Evolutionary conservation across 2,329 filamentous ascomycete species (phyloP), one percentile per base, ranked within the genome.

Genomic region (Thielaviopsis punctulata): DNA sequence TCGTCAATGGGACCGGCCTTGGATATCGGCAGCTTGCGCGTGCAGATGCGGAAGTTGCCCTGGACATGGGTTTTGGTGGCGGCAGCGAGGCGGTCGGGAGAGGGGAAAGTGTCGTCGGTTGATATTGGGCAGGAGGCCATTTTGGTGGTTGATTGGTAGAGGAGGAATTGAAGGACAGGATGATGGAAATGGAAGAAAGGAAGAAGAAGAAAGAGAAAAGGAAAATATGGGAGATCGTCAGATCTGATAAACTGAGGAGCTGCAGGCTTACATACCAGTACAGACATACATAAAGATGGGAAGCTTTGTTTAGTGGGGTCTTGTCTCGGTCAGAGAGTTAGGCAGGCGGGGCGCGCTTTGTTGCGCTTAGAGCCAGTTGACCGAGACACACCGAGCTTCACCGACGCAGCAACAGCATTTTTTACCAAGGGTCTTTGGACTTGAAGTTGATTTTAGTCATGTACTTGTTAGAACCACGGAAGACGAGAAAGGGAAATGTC

Each of bases 331-430:
- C n/a, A n/a, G n/a, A n/a, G 30, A 36, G 30, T 36, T 36, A 4
- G 13, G 30, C n/a, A n/a, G n/a, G n/a, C n/a, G n/a, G n/a, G n/a
- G n/a, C n/a, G n/a, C n/a, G n/a, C n/a, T n/a, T 98, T 95, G 66
- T 86, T 98, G 82, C 76, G 92, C 54, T 72, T 98, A 39, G 92
- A 98, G n/a, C n/a, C n/a, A n/a, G n/a, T n/a, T n/a, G n/a, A n/a
- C n/a, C n/a, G n/a, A n/a, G n/a, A n/a, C n/a, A n/a, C n/a, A n/a
- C n/a, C n/a, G n/a, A n/a, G n/a, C n/a, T n/a, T n/a, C n/a, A n/a
- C n/a, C n/a, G n/a, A n/a, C n/a, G n/a, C n/a, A n/a, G n/a, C n/a
- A n/a, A n/a, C n/a, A n/a, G n/a, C n/a, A n/a, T n/a, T n/a, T n/a
- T n/a, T n/a, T n/a, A n/a, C n/a, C n/a, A n/a, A n/a, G n/a, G n/a